phyloP scores from a whole-genome alignment of 208 protist genomes.

The Leishmania major region DNA sequence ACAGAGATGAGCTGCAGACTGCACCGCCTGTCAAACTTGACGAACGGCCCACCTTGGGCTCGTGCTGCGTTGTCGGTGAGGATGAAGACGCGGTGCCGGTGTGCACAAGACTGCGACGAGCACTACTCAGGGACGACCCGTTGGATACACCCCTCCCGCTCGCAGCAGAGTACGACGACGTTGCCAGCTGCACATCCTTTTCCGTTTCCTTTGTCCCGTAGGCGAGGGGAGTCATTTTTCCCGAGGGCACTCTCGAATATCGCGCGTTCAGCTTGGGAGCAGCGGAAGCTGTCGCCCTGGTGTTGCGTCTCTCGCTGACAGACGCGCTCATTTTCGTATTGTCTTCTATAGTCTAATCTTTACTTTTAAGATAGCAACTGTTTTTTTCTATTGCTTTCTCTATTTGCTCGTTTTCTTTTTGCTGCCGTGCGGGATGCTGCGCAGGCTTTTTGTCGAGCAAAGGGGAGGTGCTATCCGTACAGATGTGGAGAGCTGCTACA shows the following conservation, averaged over 20 bases:
- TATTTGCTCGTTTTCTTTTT: background rate
- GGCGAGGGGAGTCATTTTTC: background rate
- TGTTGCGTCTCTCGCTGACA: conserved; percentile 10
- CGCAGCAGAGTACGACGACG: background rate
- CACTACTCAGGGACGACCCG: conserved; percentile 12
- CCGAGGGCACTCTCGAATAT: background rate
- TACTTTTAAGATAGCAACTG: background rate
- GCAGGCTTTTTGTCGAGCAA: background rate
- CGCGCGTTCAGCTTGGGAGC: conserved; percentile 12
- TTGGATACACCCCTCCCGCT: conserved; percentile 3
- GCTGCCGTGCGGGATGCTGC: background rate
- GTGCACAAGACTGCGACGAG: conserved; percentile 2
- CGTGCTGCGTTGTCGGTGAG: conserved; percentile 1
- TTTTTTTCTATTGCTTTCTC: background rate
- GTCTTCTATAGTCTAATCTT: conserved; percentile 1
- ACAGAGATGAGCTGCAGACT: conserved; percentile 14
- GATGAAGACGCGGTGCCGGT: background rate
- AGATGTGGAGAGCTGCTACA: background rate
- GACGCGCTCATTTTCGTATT: conserved; percentile 9
- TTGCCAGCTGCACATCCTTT: conserved; percentile 2
- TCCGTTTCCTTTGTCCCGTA: background rate
- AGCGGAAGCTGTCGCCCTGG: background rate
- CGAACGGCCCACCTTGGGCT: background rate
- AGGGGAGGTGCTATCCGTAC: background rate
- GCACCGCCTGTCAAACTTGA: conserved; percentile 1